These are phyloP conservation scores for Spatholobus suberectus DNA, from an alignment of 306 rosid genomes.

Conservation along the genomic window DNA sequence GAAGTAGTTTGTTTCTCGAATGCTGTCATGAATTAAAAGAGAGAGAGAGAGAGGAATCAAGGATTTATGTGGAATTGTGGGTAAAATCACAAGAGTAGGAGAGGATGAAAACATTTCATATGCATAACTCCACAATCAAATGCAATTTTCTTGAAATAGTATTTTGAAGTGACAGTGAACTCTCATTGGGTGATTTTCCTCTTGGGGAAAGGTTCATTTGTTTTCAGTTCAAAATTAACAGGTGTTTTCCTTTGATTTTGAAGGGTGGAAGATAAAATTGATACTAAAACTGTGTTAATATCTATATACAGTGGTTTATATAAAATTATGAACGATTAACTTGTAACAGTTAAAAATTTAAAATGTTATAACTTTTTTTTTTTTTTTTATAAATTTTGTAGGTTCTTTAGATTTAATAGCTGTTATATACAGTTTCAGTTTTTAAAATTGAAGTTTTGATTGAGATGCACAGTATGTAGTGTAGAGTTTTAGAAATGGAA, in stretches of 20 bases:
- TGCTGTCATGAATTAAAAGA: background rate
- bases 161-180: background rate
- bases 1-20: background rate
- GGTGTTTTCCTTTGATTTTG: too few relatives aligned
- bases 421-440: too few relatives aligned
- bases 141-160: background rate
- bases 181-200: background rate
- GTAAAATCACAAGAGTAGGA: constrained; percentile 2
- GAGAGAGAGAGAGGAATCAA: background rate
- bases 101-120: background rate
- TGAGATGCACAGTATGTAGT: too few relatives aligned
- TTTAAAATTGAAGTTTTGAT: too few relatives aligned
- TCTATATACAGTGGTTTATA: too few relatives aligned
- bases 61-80: background rate
- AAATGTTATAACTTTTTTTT: too few relatives aligned
- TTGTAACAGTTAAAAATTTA: too few relatives aligned
- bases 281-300: too few relatives aligned
- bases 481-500: background rate
- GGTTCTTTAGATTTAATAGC: too few relatives aligned
- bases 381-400: too few relatives aligned
- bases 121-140: background rate
- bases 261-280: background rate
- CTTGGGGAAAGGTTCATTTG: background rate
- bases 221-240: background rate
- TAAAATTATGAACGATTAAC: too few relatives aligned